Base-by-base conservation (phyloP, 345 rosid species). In the Hirschfeldia incana region DNA sequence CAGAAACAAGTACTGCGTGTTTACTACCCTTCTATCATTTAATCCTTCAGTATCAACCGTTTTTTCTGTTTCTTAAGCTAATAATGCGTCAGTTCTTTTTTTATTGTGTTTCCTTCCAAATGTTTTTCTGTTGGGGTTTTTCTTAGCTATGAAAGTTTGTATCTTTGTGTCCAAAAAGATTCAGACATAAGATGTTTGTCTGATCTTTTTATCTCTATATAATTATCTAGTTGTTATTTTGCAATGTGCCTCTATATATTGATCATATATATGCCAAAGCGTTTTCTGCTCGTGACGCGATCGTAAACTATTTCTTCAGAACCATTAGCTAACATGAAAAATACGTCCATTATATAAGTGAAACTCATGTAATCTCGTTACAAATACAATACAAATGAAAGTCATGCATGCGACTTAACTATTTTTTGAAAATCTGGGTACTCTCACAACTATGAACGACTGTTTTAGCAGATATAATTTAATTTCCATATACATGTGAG, bases 151-250 rank as follows among this genome's bases (percentile, higher is more conserved):
- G 30, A 29, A 65, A 65, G n/a, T 29, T 8, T 71, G 44, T 17
- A 33, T 16, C 30, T 70, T 72, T 39, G 29, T 55, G 42, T 30
- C 39, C 4, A 2, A 16, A 65, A 72, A 65, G 7, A 72, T 30
- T 42, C 10, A 57, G 62, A 26, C 30, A 65, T 78, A 42, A 65
- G 51, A 29, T 78, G 60, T 5, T 72, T 39, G 42, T 69, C 49
- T 42, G 26, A 64, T 70, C 8, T 15, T 51, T 76, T 5, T 9
- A 21, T 21, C 21, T 21, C 21, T 21, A 39, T 30, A 9, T 76
- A 76, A 62, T 70, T 27, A 39, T 78, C 1, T 39, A 65, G 34
- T 26, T 6, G 9, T 49, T 46, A 0, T 42, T 59, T 39, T 33
- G 37, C 44, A 69, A 21, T 59, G 8, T 42, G 44, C 5, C 12